phyloP scores from a whole-genome alignment of 495 filamentous ascomycete species.

The Penicillium samsonianum region DNA sequence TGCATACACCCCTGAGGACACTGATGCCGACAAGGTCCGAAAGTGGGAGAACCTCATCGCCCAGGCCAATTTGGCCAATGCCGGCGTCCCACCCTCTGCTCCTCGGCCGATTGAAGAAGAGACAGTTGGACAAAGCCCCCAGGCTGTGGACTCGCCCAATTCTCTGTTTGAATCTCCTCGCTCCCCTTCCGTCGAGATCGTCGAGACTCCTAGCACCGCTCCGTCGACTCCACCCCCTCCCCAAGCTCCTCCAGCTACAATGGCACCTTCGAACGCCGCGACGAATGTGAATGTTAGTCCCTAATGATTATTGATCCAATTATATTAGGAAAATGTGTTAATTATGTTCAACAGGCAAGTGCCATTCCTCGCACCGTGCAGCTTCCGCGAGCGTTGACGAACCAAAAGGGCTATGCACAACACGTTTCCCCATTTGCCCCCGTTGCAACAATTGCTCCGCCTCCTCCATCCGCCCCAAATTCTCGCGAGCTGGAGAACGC shows the following conservation, averaged over 20 bases:
- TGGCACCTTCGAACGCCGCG: not conserved
- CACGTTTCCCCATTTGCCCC: not conserved
- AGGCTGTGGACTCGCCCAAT: not conserved
- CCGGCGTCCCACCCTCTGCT: not conserved
- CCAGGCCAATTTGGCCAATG: not conserved
- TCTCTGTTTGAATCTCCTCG: not conserved
- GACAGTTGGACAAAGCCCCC: not conserved
- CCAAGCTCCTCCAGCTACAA: not conserved
- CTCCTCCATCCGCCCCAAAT: not conserved
- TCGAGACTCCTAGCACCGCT: not conserved
- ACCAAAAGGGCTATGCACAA: not conserved
- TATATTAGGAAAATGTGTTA: not conserved
- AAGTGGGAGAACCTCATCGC: not conserved
- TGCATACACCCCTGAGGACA: not conserved
- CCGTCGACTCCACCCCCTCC: not conserved
- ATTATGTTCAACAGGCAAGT: not conserved
- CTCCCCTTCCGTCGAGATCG: not conserved
- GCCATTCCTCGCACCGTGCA: not conserved
- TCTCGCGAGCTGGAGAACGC: not conserved
- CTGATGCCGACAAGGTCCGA: not conserved
- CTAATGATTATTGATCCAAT: not conserved
- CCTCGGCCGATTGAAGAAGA: not conserved
- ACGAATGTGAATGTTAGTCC: not conserved
- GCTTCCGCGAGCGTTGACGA: not conserved
- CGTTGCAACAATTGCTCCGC: not conserved